Conservation (phyloP, 1,284 basidiomycete genomes). For the Somion occarium region DNA sequence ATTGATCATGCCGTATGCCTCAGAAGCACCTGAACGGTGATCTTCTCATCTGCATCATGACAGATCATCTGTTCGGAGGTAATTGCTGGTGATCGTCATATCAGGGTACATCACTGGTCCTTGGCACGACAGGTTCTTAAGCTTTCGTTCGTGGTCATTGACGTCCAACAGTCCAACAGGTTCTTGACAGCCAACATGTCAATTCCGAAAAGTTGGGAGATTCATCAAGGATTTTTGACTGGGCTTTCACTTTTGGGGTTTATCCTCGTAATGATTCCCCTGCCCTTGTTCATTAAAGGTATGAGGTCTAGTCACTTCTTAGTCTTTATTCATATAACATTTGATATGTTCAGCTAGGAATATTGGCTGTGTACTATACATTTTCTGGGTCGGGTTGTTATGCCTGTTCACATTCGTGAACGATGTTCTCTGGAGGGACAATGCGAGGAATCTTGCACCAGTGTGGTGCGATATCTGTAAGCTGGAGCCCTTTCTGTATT, state of each 20-base stretch:
- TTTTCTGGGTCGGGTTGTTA: conserved; percentile 18
- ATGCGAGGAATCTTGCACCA: conserved; percentile 24
- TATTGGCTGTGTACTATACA: conserved; percentile 15
- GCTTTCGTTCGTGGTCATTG: no score
- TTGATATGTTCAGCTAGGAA: conserved; percentile 12
- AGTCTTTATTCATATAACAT: not conserved
- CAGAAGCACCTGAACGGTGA: no score
- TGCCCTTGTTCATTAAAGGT: conserved; percentile 47
- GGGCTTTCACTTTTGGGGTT: conserved; percentile 37
- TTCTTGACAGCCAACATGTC: no score
- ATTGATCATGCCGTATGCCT: no score
- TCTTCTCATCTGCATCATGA: no score
- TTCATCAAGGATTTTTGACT: not conserved
- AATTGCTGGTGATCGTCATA: no score
- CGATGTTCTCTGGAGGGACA: conserved; percentile 33
- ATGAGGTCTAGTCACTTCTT: not conserved
- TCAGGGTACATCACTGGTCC: no score
- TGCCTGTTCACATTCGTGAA: conserved; percentile 31
- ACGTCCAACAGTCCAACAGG: no score
- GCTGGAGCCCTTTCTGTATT: conserved; percentile 8
- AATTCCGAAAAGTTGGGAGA: no score
- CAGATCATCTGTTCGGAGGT: no score
- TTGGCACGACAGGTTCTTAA: no score
- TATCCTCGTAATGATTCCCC: conserved; percentile 39
- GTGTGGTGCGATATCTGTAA: conserved; percentile 43